Base-by-base conservation (phyloP, 306 rosid species). In the Lagenaria siceraria region DNA sequence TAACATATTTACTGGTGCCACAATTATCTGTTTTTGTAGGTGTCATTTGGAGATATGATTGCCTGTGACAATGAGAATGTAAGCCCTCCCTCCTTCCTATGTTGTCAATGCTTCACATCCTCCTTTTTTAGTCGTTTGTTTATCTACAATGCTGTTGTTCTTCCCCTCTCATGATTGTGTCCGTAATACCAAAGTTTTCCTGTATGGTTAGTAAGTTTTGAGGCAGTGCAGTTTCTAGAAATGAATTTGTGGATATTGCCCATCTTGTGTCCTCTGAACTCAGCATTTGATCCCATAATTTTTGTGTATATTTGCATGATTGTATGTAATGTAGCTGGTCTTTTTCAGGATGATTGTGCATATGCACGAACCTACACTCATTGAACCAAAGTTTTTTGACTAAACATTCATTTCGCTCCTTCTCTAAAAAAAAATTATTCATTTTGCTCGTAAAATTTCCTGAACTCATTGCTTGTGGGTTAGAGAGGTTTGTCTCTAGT, bases 11-110 rank as follows among this genome's bases (percentile, higher is more conserved):
- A 25, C 60, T 8, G 7, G 24, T 27, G 60, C 24, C 60, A 36
- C 72, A 35, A 74, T 36, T 79, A 70, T 61, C 46, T 80, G 83
- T 75, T 78, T 63, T 51, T 82, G 82, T 85, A 92, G 97, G 98
- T 95, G 70, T 95, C 98, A 31, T 95, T 89, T 81, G 97, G 98
- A 51, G 97, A 92, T 73, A 95, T 89, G 99, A 92, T 92, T 83
- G 97, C 97, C 8, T 90, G 99, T 84, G 97, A 95, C 89, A 92
- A 92, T 79, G 98, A 92, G 83, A 95, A 86, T 80, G 97, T 94
- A 81, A 94, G 98, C 83, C 42, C 42, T 21, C 80, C 40, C 27
- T 35, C 17, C 7, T 71, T 81, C 36, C 51, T 33, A 69, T 70
- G 65, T 80, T 58, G 61, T 52, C 59, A 56, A 59, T 58, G 83